These are phyloP conservation scores for Alternaria sp. DNA, from an alignment of 2,329 filamentous ascomycete genomes.

Conservation along the genomic window DNA sequence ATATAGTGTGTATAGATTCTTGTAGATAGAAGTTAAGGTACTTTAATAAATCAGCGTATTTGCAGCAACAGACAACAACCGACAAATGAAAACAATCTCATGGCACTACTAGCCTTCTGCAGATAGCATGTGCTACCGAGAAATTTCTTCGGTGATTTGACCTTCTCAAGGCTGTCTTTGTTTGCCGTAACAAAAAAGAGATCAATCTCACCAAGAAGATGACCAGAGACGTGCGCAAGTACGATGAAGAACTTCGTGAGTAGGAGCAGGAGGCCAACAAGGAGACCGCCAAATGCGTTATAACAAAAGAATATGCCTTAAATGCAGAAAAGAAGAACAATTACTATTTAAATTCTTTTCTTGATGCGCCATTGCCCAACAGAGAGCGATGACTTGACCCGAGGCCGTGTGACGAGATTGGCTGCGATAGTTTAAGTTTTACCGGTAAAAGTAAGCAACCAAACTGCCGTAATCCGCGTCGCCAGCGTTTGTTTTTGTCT, in stretches of 20 bases:
- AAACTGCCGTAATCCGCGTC: no score
- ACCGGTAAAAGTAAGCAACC: no score
- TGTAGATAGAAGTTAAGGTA: no score
- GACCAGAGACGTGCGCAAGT: slow-evolving; percentile 41
- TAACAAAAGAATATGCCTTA: no score
- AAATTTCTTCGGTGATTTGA: slow-evolving; percentile 11
- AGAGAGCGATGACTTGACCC: no score
- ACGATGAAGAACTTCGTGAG: slow-evolving; percentile 45
- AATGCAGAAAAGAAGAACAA: no score
- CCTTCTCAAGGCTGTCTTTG: slow-evolving; percentile 5
- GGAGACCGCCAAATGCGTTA: slow-evolving; percentile 33
- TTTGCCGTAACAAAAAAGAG: background rate
- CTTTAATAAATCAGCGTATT: background rate
- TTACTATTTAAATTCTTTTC: no score
- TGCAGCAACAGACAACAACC: slow-evolving; percentile 13
- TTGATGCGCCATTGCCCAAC: no score
- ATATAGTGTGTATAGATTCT: no score
- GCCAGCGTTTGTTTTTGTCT: slow-evolving; percentile 9
- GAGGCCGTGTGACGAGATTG: no score
- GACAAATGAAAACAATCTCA: slow-evolving; percentile 20
- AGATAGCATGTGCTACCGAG: background rate
- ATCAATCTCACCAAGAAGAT: slow-evolving; percentile 35
- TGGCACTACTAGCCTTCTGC: background rate
- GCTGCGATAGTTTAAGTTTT: no score
- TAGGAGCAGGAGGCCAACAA: slow-evolving; percentile 54